Evolutionary conservation across 73 alveolate species (phyloP), one percentile per base, ranked within the genome.

Genomic region (Tetrahymena borealis): DNA sequence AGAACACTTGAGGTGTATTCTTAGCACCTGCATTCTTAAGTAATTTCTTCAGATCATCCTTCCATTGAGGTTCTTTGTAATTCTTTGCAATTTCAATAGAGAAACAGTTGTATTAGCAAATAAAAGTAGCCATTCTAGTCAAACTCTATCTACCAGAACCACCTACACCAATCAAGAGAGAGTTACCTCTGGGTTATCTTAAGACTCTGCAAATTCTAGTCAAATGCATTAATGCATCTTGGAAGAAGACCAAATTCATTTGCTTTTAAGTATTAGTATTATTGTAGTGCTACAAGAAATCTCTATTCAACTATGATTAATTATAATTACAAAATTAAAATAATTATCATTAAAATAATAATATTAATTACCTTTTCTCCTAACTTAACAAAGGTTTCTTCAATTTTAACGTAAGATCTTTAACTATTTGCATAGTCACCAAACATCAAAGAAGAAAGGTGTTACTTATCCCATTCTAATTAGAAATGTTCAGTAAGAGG

Each of bases 141-240:
- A 99, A 94, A 40, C 99, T 98, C 95, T 99, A 98, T 90, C 99
- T 96, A 35, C 99, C 99, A 0, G 99, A 98, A n/a, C 99, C 99
- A 31, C 99, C 99, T 32, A 99, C 99, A 90, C 99, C 99, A n/a
- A 99, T 98, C 40, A 99, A 96, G 37, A 99, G 96, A 41, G 99
- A 99, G 95, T 99, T 99, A 43, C 99, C 99, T 93, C 99, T 96
- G 28, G 99, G 99, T 78, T 98, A 97, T 92, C 99, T 96, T 41
- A 99, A 95, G 40, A 99, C 97, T 94, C 99, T 98, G 35, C 99
- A 96, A 8, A 98, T 96, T 94, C 99, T 96, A 41, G 99, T 96
- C 79, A 99, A 93, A 96, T 99, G 99, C 91, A 97, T 96, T 43
- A 98, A 98, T 24, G 99, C 99, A 93, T 98, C 99, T 42, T 97